These are phyloP conservation scores for Triticum dicoccoides DNA, from an alignment of 176 grass and related monocot genomes.

Conservation along the genomic window DNA sequence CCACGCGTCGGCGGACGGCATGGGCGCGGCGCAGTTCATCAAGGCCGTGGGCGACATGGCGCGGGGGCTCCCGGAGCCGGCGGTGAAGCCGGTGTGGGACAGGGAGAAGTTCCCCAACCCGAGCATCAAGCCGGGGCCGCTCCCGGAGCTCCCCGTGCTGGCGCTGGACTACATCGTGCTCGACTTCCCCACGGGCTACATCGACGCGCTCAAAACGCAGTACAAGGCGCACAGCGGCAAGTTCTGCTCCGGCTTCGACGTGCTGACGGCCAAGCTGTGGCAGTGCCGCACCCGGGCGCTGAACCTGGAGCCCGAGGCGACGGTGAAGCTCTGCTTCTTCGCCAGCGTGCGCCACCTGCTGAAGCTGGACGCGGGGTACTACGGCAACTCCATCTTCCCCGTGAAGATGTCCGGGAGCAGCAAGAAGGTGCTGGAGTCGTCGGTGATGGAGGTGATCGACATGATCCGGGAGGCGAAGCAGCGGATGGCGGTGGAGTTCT, in stretches of 20 bases:
- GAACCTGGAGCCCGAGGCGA: slow-evolving; percentile 13
- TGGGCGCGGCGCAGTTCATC: slow-evolving; percentile 59
- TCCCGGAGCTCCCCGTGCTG: slow-evolving; percentile 41
- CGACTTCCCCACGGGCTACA: slow-evolving; percentile 46
- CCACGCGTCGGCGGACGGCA: slow-evolving; percentile 62
- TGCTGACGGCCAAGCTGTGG: slow-evolving; percentile 55
- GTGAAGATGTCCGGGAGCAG: slow-evolving; percentile 35
- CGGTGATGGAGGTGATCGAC: slow-evolving; percentile 50
- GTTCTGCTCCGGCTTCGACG: slow-evolving; percentile 70
- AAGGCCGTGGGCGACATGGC: slow-evolving; percentile 61
- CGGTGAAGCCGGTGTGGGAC: slow-evolving; percentile 51
- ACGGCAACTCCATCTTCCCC: slow-evolving; percentile 74
- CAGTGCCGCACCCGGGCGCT: slow-evolving; percentile 61
- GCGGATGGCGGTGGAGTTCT: slow-evolving; percentile 51
- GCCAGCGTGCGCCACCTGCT: slow-evolving; percentile 62
- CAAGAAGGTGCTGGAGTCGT: slow-evolving; percentile 19
- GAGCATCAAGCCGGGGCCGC: slow-evolving; percentile 41
- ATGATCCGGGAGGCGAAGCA: slow-evolving; percentile 62
- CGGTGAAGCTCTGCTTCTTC: slow-evolving; percentile 57
- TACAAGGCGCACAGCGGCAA: slow-evolving; percentile 60
- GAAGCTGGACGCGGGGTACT: slow-evolving; percentile 49
- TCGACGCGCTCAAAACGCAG: slow-evolving; percentile 47
- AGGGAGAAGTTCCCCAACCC: slow-evolving; percentile 60
- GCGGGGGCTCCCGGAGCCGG: slow-evolving; percentile 39
- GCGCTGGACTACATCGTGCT: slow-evolving; percentile 44